phyloP scores from a whole-genome alignment of 169 alveolate genomes.

The Eimeria brunetti region DNA sequence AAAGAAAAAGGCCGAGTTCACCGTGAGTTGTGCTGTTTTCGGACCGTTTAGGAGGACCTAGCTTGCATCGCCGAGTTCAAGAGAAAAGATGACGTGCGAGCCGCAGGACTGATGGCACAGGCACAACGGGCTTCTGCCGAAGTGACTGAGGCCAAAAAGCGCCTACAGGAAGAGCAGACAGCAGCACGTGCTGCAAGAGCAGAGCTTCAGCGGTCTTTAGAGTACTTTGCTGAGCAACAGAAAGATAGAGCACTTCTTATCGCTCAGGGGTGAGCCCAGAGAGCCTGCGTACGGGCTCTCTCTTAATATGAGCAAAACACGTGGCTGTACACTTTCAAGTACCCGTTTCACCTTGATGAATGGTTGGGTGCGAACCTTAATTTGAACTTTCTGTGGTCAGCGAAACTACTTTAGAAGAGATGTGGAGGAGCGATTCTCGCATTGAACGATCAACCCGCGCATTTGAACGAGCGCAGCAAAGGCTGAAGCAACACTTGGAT shows the following conservation, averaged over 20 bases:
- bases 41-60: slow-evolving; percentile 40
- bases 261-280: slow-evolving; percentile 67
- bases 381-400: slow-evolving; percentile 23
- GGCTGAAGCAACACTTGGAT: slow-evolving; percentile 28
- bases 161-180: slow-evolving; percentile 55
- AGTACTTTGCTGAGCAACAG: slow-evolving; percentile 57
- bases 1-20: background rate
- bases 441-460: slow-evolving; percentile 87
- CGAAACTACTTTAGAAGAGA: slow-evolving; percentile 89
- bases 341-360: background rate
- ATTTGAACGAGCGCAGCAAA: slow-evolving; percentile 77
- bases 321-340: background rate
- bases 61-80: slow-evolving; percentile 56
- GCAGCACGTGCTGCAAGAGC: slow-evolving; percentile 67
- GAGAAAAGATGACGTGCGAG: slow-evolving; percentile 56
- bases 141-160: slow-evolving; percentile 60
- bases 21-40: background rate
- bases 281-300: background rate
- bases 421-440: slow-evolving; percentile 88
- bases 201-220: slow-evolving; percentile 50
- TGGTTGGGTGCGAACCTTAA: background rate
- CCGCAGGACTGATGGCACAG: slow-evolving; percentile 59
- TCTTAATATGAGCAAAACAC: background rate
- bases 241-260: slow-evolving; percentile 57
- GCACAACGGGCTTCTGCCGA: slow-evolving; percentile 47